These are phyloP conservation scores for Mortierella sp. DNA, from an alignment of 371 early-diverging fungal genomes.

Conservation along the genomic window DNA sequence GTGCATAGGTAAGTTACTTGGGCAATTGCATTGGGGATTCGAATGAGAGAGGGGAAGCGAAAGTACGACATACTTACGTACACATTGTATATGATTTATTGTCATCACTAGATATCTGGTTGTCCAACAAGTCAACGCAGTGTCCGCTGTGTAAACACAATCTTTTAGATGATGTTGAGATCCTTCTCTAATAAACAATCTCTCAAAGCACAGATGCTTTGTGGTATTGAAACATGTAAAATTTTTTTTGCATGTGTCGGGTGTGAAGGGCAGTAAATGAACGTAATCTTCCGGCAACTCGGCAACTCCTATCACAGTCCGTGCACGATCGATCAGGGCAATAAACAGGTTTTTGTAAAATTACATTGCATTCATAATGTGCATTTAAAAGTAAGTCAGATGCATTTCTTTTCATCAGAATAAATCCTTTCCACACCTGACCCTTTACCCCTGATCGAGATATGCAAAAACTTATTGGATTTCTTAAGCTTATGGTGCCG, in stretches of 20 bases:
- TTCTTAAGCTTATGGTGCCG: slow-evolving; percentile 26
- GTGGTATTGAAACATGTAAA: too few relatives aligned
- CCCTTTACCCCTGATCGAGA: neutral
- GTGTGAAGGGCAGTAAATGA: too few relatives aligned
- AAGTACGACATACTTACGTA: too few relatives aligned
- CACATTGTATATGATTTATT: neutral
- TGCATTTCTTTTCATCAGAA: neutral
- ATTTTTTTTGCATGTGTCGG: too few relatives aligned
- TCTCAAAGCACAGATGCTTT: too few relatives aligned
- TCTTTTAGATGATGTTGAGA: slow-evolving; percentile 39
- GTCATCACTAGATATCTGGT: slow-evolving; percentile 63
- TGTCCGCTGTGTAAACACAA: slow-evolving; percentile 72
- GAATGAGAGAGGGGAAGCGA: neutral
- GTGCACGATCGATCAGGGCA: neutral
- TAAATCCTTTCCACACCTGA: neutral
- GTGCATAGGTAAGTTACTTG: slow-evolving; percentile 77
- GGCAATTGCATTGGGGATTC: neutral
- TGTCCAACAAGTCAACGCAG: slow-evolving; percentile 67
- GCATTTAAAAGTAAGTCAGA: too few relatives aligned
- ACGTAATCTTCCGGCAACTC: too few relatives aligned
- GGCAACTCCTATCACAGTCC: neutral
- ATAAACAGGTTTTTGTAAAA: neutral
- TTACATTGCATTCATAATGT: neutral
- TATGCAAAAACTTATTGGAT: slow-evolving; percentile 11
- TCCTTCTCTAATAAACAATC: neutral